Conservation (phyloP, 306 rosid genomes). For the Cyclanthera cordifolia region DNA sequence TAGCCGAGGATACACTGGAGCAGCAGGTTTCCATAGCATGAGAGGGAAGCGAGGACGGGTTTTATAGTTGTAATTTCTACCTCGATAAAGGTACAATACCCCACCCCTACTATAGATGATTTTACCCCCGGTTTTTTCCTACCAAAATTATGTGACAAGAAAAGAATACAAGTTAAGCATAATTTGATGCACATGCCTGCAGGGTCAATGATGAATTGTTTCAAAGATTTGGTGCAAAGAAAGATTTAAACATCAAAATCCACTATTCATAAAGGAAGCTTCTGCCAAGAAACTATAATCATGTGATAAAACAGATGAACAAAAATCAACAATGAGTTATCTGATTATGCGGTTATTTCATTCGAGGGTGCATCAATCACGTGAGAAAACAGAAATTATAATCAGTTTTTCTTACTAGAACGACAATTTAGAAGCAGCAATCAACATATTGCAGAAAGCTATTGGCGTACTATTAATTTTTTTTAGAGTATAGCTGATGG, state of each 20-base stretch:
- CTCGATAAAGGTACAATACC: conserved; percentile 67
- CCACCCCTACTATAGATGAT: conserved; percentile 59
- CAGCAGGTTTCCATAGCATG: conserved; percentile 88
- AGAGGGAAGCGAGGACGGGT: conserved; percentile 76
- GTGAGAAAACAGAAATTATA: too few relatives aligned
- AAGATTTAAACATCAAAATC: not conserved
- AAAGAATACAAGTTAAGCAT: conserved; percentile 3
- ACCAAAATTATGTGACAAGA: conserved; percentile 18
- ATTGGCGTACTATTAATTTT: too few relatives aligned
- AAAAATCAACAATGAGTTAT: not conserved
- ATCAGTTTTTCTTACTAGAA: too few relatives aligned
- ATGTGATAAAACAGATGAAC: not conserved
- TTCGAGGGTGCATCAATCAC: not conserved
- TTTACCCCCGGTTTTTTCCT: conserved; percentile 87
- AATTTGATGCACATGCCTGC: not conserved
- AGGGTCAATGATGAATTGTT: not conserved
- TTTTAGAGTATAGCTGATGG: too few relatives aligned
- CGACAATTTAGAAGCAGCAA: not conserved
- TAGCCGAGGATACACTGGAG: conserved; percentile 80
- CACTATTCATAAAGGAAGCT: not conserved
- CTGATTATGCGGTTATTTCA: not conserved
- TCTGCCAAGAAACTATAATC: not conserved
- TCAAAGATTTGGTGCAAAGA: not conserved
- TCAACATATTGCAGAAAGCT: not conserved
- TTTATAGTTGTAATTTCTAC: conserved; percentile 81